Evolutionary conservation across 1,284 basidiomycete genomes (phyloP), one percentile per base, ranked within the genome.

Genomic region (Neolentinus lepideus): DNA sequence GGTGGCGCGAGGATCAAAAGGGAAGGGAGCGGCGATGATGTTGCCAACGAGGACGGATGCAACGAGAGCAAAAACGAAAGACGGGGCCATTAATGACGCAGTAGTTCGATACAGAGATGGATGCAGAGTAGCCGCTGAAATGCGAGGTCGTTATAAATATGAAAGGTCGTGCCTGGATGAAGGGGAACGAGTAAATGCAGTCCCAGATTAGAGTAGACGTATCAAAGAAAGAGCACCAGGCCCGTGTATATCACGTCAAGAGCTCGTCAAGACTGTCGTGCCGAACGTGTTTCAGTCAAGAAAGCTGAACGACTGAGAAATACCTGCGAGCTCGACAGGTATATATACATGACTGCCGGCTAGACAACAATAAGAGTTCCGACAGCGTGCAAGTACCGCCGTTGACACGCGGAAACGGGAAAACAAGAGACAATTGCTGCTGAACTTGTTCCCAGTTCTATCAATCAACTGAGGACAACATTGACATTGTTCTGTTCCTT

Each of bases 1-100:
- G 73, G 6, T 63, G 54, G 24, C 64, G 38, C 38, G 38, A n/a
- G 38, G 38, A 16, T 43, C 38, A 16, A 43, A 43, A 16, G 38
- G 38, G 38, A 43, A 43, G 38, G 38, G 38, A 21, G 38, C 38
- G 3, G 38, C 38, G 38, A 43, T 16, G 19, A 21, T 16, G 8
- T 16, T 43, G 6, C 38, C 38, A 43, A n/a, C 19, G 38, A 43
- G 38, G 6, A 16, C 19, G 16, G 38, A 9, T 43, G 38, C 38
- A 21, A 43, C 19, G 38, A 21, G 16, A 43, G 38, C 38, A 43
- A 9, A 43, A 43, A 43, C 19, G 38, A 43, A 21, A 43, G 38
- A 8, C 8, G 38, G 38, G 6, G 38, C 38, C 38, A 43, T 43
- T 6, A 8, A 4, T 43, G 19, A 16, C 4, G 38, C 38, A n/a